A percentile compares a stretch with the other conserved stretches of the same genome.
Conservation (phyloP, 164 flowering plant species). For the Macadamia tetraphylla region DNA sequence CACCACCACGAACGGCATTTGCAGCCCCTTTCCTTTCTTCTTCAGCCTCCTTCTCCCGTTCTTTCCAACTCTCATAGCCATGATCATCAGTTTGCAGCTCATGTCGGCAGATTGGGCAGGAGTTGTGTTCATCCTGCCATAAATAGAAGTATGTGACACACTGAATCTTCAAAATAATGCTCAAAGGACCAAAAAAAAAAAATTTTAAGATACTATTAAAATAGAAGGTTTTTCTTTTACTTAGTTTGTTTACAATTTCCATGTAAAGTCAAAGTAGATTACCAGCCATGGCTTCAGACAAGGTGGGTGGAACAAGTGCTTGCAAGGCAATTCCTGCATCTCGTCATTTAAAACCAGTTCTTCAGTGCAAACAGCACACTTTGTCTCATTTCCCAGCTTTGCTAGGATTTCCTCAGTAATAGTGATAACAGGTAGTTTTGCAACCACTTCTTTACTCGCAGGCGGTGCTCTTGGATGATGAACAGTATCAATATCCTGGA, state of each 20-base stretch:
- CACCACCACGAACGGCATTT: constrained; percentile 94
- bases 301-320: constrained; percentile 82
- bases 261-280: constrained; percentile 8
- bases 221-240: not conserved
- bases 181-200: not conserved
- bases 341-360: constrained; percentile 54
- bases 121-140: constrained; percentile 84
- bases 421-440: constrained; percentile 69
- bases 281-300: constrained; percentile 99
- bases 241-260: too few species aligned
- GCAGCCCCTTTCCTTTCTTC: constrained; percentile 94
- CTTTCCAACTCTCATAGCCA: constrained; percentile 84
- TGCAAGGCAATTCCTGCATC: constrained; percentile 98
- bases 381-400: constrained; percentile 59
- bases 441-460: constrained; percentile 88
- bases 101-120: constrained; percentile 86
- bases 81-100: constrained; percentile 93
- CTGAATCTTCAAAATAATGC: not conserved
- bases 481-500: constrained; percentile 27
- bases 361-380: constrained; percentile 85
- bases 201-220: too few species aligned
- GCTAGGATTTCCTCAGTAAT: constrained; percentile 56
- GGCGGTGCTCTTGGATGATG: constrained; percentile 64
- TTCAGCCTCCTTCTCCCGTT: constrained; percentile 82
- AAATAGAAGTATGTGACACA: not conserved